phyloP scores from a whole-genome alignment of 1,284 basidiomycete species.

The Cutaneotrichosporon cyanovorans region DNA sequence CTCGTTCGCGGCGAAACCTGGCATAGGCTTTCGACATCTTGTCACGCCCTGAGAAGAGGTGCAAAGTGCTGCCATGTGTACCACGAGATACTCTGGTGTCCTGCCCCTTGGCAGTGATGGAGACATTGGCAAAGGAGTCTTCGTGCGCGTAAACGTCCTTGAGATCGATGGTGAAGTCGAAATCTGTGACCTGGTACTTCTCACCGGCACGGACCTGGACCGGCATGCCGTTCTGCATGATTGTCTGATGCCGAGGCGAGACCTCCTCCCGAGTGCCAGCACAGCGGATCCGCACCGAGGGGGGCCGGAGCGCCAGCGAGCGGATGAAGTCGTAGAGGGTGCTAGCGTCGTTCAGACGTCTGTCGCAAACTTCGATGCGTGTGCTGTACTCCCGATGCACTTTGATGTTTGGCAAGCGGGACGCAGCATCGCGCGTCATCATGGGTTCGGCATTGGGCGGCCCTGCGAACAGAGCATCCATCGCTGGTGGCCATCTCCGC shows the following conservation, averaged over 20 bases:
- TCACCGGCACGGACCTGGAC: slow-evolving; percentile 21
- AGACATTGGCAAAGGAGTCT: slow-evolving; percentile 28
- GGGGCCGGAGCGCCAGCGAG: slow-evolving; percentile 20
- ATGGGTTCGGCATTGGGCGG: slow-evolving; percentile 30
- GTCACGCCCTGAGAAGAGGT: too few species aligned
- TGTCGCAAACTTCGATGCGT: slow-evolving; percentile 19
- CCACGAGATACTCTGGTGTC: slow-evolving; percentile 18
- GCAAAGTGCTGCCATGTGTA: background rate
- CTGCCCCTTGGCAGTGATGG: slow-evolving; percentile 16
- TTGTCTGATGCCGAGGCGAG: slow-evolving; percentile 15
- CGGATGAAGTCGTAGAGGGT: slow-evolving; percentile 36
- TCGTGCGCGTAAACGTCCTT: slow-evolving; percentile 22
- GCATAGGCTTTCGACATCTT: background rate
- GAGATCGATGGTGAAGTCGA: slow-evolving; percentile 39
- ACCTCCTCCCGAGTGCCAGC: slow-evolving; percentile 21
- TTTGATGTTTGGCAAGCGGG: slow-evolving; percentile 13
- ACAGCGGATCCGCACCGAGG: slow-evolving; percentile 23
- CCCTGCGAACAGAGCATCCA: slow-evolving; percentile 23
- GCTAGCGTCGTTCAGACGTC: slow-evolving; percentile 22
- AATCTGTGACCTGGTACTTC: slow-evolving; percentile 27
- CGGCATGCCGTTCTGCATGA: slow-evolving; percentile 20
- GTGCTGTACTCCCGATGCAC: slow-evolving; percentile 3
- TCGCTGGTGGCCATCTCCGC: slow-evolving; percentile 14
- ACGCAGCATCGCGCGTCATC: slow-evolving; percentile 12
- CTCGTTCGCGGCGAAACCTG: slow-evolving; percentile 5